phyloP scores from a whole-genome alignment of 2,329 filamentous ascomycete species.

The Gaeumannomyces sp. region DNA sequence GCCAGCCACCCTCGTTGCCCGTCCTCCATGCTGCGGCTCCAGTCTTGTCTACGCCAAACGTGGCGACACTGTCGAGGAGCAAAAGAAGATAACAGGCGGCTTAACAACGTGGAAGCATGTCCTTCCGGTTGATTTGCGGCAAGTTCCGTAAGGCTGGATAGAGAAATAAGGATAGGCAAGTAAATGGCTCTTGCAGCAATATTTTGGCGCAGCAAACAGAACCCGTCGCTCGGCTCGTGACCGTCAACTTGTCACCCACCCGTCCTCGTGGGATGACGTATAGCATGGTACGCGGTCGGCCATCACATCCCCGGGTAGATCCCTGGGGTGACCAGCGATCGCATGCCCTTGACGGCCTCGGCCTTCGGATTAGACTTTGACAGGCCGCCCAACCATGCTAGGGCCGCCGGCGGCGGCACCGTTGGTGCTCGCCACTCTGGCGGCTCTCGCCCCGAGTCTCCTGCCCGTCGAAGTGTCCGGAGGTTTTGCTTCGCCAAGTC shows the following conservation, averaged over 20 bases:
- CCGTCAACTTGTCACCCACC: background rate
- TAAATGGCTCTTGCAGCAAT: background rate
- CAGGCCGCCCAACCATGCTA: background rate
- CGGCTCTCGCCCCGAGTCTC: background rate
- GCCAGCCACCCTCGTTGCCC: no score
- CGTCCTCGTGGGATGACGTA: background rate
- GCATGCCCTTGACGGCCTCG: background rate
- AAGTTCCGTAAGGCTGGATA: background rate
- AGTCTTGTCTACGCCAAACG: background rate
- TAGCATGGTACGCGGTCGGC: background rate
- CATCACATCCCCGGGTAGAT: background rate
- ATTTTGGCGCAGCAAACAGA: background rate
- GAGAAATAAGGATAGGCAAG: background rate
- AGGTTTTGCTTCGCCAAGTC: background rate
- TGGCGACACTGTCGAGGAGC: background rate
- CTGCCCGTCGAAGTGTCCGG: background rate
- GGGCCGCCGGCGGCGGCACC: no score
- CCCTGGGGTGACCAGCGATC: background rate
- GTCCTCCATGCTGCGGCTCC: background rate
- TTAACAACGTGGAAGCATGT: background rate
- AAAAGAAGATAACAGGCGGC: background rate
- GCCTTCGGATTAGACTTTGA: background rate
- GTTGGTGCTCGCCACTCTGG: background rate
- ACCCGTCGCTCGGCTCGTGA: background rate
- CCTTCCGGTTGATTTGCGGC: background rate